Evolutionary conservation across 495 filamentous ascomycete species (phyloP).

Genomic region (Opeltia flavorubescens): DNA sequence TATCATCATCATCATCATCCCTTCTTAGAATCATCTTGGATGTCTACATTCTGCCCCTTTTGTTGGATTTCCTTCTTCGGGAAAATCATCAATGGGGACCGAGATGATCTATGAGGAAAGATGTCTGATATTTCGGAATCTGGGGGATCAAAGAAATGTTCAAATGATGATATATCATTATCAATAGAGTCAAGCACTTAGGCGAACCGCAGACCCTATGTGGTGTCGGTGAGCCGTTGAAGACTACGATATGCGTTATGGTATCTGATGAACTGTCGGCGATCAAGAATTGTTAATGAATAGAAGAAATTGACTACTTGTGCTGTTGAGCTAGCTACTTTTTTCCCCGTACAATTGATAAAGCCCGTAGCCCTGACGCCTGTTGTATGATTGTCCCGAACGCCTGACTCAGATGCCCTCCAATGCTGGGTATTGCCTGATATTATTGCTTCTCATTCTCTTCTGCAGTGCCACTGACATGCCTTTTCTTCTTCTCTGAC

Average conservation of each 20-base stretch:
- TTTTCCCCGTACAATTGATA: no score
- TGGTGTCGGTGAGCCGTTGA: constrained; percentile 42
- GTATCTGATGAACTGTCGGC: constrained; percentile 73
- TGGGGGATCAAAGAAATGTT: constrained; percentile 50
- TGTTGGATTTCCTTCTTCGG: neutral
- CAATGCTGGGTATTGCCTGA: neutral
- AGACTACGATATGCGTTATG: constrained; percentile 72
- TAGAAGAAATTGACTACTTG: no score
- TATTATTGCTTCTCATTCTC: constrained; percentile 2
- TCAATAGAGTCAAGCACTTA: constrained; percentile 99
- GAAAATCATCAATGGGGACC: constrained; percentile 1
- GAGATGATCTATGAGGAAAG: constrained; percentile 17
- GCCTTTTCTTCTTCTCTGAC: constrained; percentile 22
- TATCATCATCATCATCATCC: constrained; percentile 25
- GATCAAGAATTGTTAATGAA: neutral
- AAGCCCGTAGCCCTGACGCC: no score
- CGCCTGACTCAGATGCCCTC: neutral
- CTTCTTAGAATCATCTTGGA: constrained; percentile 29
- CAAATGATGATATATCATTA: constrained; percentile 82
- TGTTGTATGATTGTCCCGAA: no score
- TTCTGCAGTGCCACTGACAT: constrained; percentile 10
- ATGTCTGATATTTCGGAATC: constrained; percentile 54
- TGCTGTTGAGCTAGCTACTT: no score
- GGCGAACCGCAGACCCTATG: constrained; percentile 34
- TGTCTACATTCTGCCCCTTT: constrained; percentile 20